Evolutionary conservation across 1,139 yeast genomes (phyloP), one percentile per base, ranked within the genome.

Genomic region (Debaryomyces subglobosus): DNA sequence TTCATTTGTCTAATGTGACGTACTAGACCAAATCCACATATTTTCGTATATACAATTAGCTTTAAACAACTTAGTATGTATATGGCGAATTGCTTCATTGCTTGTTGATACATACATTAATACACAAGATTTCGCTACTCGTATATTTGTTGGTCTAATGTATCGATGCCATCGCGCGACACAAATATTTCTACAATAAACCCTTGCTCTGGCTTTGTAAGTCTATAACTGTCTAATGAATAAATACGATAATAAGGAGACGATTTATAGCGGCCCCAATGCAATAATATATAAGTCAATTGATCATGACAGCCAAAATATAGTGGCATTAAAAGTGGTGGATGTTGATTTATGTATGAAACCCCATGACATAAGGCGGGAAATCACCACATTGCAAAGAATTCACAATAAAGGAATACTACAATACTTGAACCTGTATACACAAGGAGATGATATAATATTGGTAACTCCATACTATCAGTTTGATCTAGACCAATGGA

Each of bases 361-460:
- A 33, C 81, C 81, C 6, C 81, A 76, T 56, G 61, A 70, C 49
- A 62, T 72, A 35, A 47, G 56, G n/a, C 60, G 62, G 41, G 80
- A 76, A 54, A 61, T 74, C 32, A 43, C 47, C 12, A 57, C 73
- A 5, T 53, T 74, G 8, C 53, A 62, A 49, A 47, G 50, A 25
- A 55, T 69, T 21, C 42, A 56, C 5, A 67, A 69, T 41, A 46
- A 46, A 2, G 56, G 61, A 40, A 53, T 74, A 7, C 57, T 69
- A n/a, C 53, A 53, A 25, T 58, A 62, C 30, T 27, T 68, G 13
- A 61, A 62, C 33, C 61, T 62, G 43, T 67, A 63, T 40, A 50
- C 54, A 34, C 49, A 61, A 32, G 52, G 57, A 13, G 80, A 75
- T 46, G 80, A 75, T 49, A 55, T 64, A 8, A 57, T 68, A 20